These are phyloP conservation scores for Daldinia caldariorum DNA, from an alignment of 495 filamentous ascomycete genomes.

Conservation along the genomic window DNA sequence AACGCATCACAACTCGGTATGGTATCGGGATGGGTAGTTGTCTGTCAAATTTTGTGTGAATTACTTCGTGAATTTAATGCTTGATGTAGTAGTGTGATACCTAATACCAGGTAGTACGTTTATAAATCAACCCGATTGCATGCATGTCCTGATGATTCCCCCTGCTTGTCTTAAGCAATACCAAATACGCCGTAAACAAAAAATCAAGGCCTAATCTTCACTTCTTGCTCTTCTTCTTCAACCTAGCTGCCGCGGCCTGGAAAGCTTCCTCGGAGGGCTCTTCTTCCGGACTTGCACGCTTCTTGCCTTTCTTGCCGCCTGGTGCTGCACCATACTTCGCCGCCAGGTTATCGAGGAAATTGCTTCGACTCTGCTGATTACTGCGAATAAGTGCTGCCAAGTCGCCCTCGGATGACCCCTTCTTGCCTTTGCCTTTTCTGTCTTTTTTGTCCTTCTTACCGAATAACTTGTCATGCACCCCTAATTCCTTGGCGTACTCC, in stretches of 20 bases:
- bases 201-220: neutral
- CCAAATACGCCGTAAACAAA: conserved; percentile 31
- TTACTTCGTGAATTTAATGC: neutral
- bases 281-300: conserved; percentile 55
- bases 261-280: conserved; percentile 78
- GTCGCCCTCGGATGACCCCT: conserved; percentile 52
- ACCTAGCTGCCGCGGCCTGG: conserved; percentile 57
- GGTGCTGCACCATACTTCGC: conserved; percentile 72
- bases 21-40: neutral
- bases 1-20: neutral
- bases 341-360: conserved; percentile 75
- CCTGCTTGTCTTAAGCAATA: conserved; percentile 28
- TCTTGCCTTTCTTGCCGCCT: conserved; percentile 59
- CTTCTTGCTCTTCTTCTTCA: conserved; percentile 57
- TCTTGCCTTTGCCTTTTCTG: conserved; percentile 52
- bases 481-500: conserved; percentile 73
- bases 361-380: conserved; percentile 51
- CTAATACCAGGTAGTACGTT: neutral
- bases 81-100: conserved; percentile 1
- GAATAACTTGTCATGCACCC: conserved; percentile 69
- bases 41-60: neutral
- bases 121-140: conserved; percentile 12
- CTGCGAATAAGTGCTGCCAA: conserved; percentile 56
- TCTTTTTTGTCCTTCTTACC: conserved; percentile 51
- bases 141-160: conserved; percentile 16